Base-by-base conservation (phyloP, 371 early-diverging fungal species). In the Paramicrosporidium saccamoebae region DNA sequence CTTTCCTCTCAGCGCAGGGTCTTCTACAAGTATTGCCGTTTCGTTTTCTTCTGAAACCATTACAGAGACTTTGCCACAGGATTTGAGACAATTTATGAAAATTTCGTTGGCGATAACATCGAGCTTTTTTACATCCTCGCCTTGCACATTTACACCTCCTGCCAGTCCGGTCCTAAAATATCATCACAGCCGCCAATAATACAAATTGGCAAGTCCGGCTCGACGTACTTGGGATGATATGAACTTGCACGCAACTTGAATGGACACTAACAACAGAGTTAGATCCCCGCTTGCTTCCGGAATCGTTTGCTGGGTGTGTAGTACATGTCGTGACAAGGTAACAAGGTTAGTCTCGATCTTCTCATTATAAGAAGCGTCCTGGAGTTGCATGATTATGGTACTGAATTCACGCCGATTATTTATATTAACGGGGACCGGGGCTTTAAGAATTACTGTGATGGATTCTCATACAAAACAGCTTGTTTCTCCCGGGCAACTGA, bases 31-130 rank as follows among this genome's bases (percentile, higher is more conserved):
- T 46, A 88, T 72, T 14, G 74, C 72, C 26, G 81, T 63, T 29
- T 88, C 92, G 27, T 74, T 68, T 48, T 90, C 92, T 41, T 90
- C 92, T 4, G 82, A 79, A 8, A 90, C 77, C 44, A 90, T 51
- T 18, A 86, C 44, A 17, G 69, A 61, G 8, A 77, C 69, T 44
- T 74, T 79, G 25, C 81, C 82, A 13, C 73, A 74, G n/a, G 63
- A 62, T 31, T 58, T 55, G 31, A 90, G 52, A 20, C 82, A 54
- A 41, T 88, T 86, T 43, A 79, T 65, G 55, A 90, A 84, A 46
- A 88, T 88, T 31, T 86, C 82, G 46, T 90, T 90, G 23, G 84
- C 71, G 25, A 90, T 56, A 7, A 81, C 67, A 37, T 90, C 92
- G 19, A 90, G 58, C 47, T 90, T 90, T 52, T 90, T 84, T 31